phyloP scores from a whole-genome alignment of 176 grass and related monocot species.

The Carex cristatella region DNA sequence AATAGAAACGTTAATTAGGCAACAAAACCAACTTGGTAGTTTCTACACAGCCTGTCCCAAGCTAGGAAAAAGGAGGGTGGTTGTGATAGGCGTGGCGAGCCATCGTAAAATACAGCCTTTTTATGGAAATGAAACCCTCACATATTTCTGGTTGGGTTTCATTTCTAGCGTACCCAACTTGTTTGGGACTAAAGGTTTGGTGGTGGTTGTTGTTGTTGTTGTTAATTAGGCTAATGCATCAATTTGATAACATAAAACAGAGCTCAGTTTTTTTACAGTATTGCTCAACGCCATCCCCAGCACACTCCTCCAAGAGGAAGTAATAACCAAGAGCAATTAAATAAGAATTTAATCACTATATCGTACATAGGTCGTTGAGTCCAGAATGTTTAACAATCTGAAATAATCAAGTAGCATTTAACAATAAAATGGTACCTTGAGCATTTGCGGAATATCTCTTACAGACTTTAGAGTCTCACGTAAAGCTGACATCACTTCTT shows the following conservation, averaged over 20 bases:
- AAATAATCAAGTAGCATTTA: background rate
- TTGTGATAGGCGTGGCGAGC: too few relatives aligned
- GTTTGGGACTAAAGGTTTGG: too few relatives aligned
- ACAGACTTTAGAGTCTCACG: conserved; percentile 85
- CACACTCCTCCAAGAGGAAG: background rate
- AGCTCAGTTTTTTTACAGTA: background rate
- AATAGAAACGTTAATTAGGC: conserved; percentile 15
- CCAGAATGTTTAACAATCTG: background rate
- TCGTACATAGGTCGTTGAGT: background rate
- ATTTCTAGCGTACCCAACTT: too few relatives aligned
- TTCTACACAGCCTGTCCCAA: too few relatives aligned
- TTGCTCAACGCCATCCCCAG: background rate
- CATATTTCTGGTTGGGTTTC: too few relatives aligned
- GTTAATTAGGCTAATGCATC: conserved; percentile 23
- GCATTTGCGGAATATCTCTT: conserved; percentile 89
- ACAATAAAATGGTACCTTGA: conserved; percentile 49
- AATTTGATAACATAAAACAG: conserved; percentile 12
- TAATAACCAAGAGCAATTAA: background rate
- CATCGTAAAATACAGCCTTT: too few relatives aligned
- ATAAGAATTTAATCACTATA: background rate
- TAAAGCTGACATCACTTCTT: conserved; percentile 85
- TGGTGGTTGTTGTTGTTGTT: background rate
- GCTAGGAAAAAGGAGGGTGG: too few relatives aligned
- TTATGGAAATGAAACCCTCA: too few relatives aligned
- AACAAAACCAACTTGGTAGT: too few relatives aligned